A percentile compares a stretch with the other conserved stretches of the same genome.
phyloP scores from a whole-genome alignment of 805 yeast species.

The Yarrowia sp. region DNA sequence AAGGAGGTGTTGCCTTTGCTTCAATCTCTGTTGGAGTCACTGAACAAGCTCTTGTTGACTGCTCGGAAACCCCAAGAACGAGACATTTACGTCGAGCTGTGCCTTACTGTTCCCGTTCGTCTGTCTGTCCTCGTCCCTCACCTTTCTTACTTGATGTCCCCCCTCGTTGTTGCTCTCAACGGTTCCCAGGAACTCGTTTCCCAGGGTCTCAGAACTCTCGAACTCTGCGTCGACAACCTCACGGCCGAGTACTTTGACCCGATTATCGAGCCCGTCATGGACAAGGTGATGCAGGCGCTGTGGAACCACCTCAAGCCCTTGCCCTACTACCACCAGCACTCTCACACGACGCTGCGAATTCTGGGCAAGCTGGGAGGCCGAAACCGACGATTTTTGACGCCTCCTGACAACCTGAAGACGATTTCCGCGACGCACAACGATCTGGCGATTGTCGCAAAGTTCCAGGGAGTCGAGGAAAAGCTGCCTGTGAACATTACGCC shows the following conservation, averaged over 20 bases:
- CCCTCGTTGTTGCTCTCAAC: constrained; percentile 86
- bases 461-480: constrained; percentile 69
- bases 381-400: constrained; percentile 81
- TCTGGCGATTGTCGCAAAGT: constrained; percentile 67
- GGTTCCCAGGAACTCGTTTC: constrained; percentile 90
- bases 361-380: constrained; percentile 97
- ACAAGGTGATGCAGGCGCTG: constrained; percentile 89
- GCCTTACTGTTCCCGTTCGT: constrained; percentile 95
- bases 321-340: constrained; percentile 93
- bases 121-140: constrained; percentile 93
- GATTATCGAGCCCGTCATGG: constrained; percentile 93
- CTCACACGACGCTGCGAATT: constrained; percentile 91
- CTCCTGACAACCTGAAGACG: constrained; percentile 69
- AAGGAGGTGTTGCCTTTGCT: constrained; percentile 91
- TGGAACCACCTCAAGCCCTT: constrained; percentile 91
- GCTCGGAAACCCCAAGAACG: constrained; percentile 89
- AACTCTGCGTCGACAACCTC: constrained; percentile 91
- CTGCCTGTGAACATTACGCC: constrained; percentile 82
- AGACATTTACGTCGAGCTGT: constrained; percentile 92
- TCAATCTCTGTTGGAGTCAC: constrained; percentile 83
- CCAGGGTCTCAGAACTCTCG: constrained; percentile 94
- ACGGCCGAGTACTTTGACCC: constrained; percentile 98
- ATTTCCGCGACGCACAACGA: constrained; percentile 61
- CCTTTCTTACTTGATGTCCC: constrained; percentile 84
- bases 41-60: constrained; percentile 80